These are phyloP conservation scores for Limtongia smithiae DNA, from an alignment of 805 yeast species.

Conservation along the genomic window DNA sequence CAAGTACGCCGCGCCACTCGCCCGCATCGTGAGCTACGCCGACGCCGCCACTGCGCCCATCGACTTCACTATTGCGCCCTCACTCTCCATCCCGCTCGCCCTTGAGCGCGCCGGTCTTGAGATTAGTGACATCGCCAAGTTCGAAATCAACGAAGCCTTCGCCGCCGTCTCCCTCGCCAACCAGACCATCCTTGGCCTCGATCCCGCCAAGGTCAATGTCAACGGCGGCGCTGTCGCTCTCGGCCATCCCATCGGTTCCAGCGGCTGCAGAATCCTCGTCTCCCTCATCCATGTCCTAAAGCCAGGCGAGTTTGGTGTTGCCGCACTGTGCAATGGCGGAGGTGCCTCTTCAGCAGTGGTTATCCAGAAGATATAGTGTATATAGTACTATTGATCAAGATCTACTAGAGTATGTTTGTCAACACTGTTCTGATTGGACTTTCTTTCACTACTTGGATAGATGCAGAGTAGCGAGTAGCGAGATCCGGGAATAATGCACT, in stretches of 20 bases:
- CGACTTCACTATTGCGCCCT: slow-evolving; percentile 92
- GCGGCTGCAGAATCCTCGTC: slow-evolving; percentile 91
- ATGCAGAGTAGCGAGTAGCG: too few species aligned
- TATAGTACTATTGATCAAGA: too few species aligned
- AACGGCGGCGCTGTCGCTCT: slow-evolving; percentile 96
- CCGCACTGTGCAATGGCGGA: slow-evolving; percentile 96
- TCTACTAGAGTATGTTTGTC: too few species aligned
- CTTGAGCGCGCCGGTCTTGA: slow-evolving; percentile 72
- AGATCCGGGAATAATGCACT: too few species aligned
- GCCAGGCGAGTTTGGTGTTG: slow-evolving; percentile 84
- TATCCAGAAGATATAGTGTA: slow-evolving; percentile 13
- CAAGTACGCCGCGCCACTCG: slow-evolving; percentile 59
- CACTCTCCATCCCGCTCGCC: slow-evolving; percentile 89
- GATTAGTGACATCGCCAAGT: slow-evolving; percentile 67
- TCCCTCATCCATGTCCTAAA: slow-evolving; percentile 39
- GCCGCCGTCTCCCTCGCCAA: slow-evolving; percentile 90
- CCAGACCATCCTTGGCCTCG: slow-evolving; percentile 60
- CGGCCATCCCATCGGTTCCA: slow-evolving; percentile 93
- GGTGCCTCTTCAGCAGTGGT: slow-evolving; percentile 96
- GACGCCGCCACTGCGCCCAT: slow-evolving; percentile 92
- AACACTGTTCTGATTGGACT: too few species aligned
- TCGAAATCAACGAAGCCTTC: slow-evolving; percentile 95
- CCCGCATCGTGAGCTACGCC: slow-evolving; percentile 84
- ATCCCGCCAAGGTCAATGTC: slow-evolving; percentile 70
- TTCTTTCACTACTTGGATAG: too few species aligned